Conservation (phyloP, 768 basidiomycete species). For the Mycena sanguinolenta region DNA sequence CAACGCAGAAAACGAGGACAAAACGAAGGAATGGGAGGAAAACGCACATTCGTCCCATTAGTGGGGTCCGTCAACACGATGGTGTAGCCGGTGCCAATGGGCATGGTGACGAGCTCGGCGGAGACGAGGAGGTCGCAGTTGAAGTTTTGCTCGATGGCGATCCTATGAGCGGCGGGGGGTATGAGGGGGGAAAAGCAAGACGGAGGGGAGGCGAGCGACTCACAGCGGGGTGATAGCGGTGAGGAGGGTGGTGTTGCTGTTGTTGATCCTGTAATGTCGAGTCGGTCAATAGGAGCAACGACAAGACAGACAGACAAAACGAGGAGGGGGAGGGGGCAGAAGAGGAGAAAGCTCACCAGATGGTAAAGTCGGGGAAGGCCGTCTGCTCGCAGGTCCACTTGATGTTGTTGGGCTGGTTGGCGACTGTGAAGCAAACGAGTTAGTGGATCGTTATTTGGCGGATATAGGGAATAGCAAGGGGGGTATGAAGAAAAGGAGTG, state of each 20-base stretch:
- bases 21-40: too few relatives aligned
- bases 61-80: conserved; percentile 1
- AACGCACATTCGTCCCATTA: background rate
- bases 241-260: conserved; percentile 19
- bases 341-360: conserved; percentile 21
- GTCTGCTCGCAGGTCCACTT: conserved; percentile 25
- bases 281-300: background rate
- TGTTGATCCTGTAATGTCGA: conserved; percentile 24
- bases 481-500: too few relatives aligned
- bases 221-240: conserved; percentile 22
- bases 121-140: too few relatives aligned
- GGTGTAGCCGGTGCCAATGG: conserved; percentile 30
- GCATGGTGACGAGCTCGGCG: background rate
- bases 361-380: conserved; percentile 20
- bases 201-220: background rate
- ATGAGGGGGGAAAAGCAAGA: background rate
- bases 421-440: background rate
- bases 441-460: too few relatives aligned
- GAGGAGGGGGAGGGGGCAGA: too few relatives aligned
- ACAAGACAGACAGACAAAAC: background rate
- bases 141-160: conserved; percentile 33
- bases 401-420: conserved; percentile 28
- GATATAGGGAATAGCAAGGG: too few relatives aligned
- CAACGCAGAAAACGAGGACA: background rate
- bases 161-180: conserved; percentile 7